Percentiles rank a stretch among this genome's conserved stretches.
Conservation (phyloP, 2,329 filamentous ascomycete genomes). For the Teratosphaeria zuluensis region DNA sequence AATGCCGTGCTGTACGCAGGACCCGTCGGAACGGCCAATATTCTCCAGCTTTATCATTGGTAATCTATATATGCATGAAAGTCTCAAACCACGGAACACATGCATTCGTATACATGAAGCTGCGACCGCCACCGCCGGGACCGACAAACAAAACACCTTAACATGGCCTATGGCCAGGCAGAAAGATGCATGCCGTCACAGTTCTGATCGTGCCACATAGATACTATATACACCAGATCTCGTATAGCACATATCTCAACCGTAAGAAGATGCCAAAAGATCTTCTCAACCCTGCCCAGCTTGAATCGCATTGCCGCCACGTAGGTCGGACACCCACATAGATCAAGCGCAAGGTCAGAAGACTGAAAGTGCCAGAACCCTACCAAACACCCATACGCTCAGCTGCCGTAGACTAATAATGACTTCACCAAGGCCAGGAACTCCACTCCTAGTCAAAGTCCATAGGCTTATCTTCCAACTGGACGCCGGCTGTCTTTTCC, state of each 20-base stretch:
- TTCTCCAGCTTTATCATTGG: too few species aligned
- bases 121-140: too few species aligned
- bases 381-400: background rate
- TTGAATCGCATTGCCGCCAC: background rate
- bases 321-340: background rate
- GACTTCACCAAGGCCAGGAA: conserved; percentile 5
- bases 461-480: conserved; percentile 67
- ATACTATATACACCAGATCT: background rate
- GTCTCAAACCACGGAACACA: too few species aligned
- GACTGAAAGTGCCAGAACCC: background rate
- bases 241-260: background rate
- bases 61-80: too few species aligned
- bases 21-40: too few species aligned
- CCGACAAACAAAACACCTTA: too few species aligned
- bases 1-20: too few species aligned
- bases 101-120: too few species aligned
- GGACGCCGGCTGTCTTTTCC: conserved; percentile 46
- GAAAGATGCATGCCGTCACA: too few species aligned
- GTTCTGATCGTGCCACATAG: background rate
- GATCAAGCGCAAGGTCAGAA: background rate
- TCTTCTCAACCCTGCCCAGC: background rate
- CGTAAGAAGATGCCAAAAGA: background rate
- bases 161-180: too few species aligned
- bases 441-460: conserved; percentile 48
- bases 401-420: background rate